Evolutionary conservation across 345 rosid species (phyloP), one percentile per base, ranked within the genome.

Genomic region (Salix arbutifolia): DNA sequence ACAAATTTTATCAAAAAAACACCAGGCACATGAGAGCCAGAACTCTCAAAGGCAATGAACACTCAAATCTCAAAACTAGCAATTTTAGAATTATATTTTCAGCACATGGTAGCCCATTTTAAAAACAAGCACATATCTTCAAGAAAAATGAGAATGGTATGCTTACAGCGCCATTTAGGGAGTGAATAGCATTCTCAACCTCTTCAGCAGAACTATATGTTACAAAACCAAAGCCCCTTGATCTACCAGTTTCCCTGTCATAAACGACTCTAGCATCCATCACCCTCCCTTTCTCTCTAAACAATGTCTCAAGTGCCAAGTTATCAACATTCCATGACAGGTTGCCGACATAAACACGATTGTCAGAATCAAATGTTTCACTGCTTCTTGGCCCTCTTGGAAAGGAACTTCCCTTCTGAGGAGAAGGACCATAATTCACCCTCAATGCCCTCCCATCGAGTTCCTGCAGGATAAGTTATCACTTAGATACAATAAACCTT

Each of bases 161-260:
- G 88, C 98, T 92, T 90, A 96, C 98, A 65, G 74, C 85, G 30
- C 99, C 99, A 77, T 96, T 73, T 84, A 93, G 85, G 75, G 92
- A 83, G 30, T 80, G 86, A 66, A 96, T 86, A 26, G 98, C 99
- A 70, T 70, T 82, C 79, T 88, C 77, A 64, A 91, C 97, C 85
- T 96, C 99, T 48, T 88, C 86, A 75, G 97, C 67, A 71, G 97
- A 90, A 78, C 85, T 86, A 82, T 88, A 96, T 10, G 96, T 89
- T 60, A 96, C 98, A 77, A 96, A 96, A 65, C 99, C 99, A 40
- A 93, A 96, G 74, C 99, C 98, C 87, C 94, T 91, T 61, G 99
- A 96, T 78, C 99, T 87, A 69, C 99, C 98, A 72, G 85, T 93
- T 67, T 93, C 98, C 84, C 98, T 82, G 82, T 96, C 99, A 77